A percentile compares a stretch with the other conserved stretches of the same genome.
Evolutionary conservation across 345 rosid species (phyloP).

Genomic region (Schrenkiella parvula): DNA sequence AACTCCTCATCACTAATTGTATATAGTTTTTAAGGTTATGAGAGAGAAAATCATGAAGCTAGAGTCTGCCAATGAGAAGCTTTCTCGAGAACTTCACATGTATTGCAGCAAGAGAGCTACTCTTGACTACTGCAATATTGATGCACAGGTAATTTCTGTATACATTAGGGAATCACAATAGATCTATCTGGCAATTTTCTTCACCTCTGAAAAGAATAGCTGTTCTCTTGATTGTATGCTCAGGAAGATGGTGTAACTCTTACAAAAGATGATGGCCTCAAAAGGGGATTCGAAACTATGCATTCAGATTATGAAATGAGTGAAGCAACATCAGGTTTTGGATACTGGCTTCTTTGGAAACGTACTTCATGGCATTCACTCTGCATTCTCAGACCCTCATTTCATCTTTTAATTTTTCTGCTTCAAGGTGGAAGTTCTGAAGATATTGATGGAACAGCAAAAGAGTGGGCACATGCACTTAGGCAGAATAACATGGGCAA

Average conservation of each 20-base stretch:
- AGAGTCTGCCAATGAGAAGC: slow-evolving; percentile 64
- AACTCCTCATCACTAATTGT: not conserved
- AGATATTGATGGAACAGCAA: slow-evolving; percentile 73
- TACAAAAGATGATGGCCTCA: slow-evolving; percentile 41
- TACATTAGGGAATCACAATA: not conserved
- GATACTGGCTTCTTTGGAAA: not conserved
- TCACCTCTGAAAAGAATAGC: not conserved
- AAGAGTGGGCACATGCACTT: slow-evolving; percentile 87
- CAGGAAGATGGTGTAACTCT: slow-evolving; percentile 34
- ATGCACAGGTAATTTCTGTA: slow-evolving; percentile 41
- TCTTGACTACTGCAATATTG: slow-evolving; percentile 43
- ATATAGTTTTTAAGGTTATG: slow-evolving; percentile 40
- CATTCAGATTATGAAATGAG: slow-evolving; percentile 69
- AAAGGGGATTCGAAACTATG: slow-evolving; percentile 47
- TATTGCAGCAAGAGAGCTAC: slow-evolving; percentile 53
- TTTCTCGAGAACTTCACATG: slow-evolving; percentile 64
- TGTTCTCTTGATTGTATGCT: slow-evolving; percentile 2
- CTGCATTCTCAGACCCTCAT: not conserved
- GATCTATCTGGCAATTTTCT: not conserved
- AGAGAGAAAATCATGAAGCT: slow-evolving; percentile 58
- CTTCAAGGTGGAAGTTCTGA: slow-evolving; percentile 46
- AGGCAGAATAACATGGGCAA: slow-evolving; percentile 70
- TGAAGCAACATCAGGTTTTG: slow-evolving; percentile 46
- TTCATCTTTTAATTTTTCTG: not conserved
- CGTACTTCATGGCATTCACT: not conserved